A percentile compares a stretch with the other conserved stretches of the same genome.
phyloP scores from a whole-genome alignment of 176 grass and related monocot genomes.

The Oryza coarctata region DNA sequence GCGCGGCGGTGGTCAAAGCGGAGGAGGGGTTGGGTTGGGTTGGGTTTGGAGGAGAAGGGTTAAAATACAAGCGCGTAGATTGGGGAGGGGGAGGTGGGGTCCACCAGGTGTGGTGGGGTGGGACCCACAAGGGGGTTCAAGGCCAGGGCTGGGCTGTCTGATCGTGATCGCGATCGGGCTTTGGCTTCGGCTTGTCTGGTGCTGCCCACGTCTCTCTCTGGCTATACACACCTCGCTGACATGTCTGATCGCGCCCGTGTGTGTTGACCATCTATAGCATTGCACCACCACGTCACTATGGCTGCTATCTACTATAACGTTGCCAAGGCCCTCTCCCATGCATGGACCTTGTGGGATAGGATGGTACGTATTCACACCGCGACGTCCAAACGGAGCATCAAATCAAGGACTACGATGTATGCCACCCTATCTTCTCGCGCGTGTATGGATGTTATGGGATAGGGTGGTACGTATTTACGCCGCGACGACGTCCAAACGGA shows the following conservation, averaged over 20 bases:
- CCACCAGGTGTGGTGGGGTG: neutral
- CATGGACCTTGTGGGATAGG: no score
- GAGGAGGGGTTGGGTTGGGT: neutral
- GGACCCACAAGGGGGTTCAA: no score
- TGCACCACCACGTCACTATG: neutral
- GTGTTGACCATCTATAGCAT: constrained; percentile 27
- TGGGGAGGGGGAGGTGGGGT: constrained; percentile 25
- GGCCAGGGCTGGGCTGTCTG: neutral
- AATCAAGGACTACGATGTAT: no score
- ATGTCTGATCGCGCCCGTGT: constrained; percentile 32
- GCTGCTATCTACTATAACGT: neutral
- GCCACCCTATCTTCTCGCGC: no score
- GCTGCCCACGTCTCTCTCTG: constrained; percentile 43
- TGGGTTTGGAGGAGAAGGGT: constrained; percentile 8
- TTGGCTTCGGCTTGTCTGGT: constrained; percentile 29
- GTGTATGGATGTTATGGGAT: no score
- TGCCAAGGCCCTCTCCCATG: neutral
- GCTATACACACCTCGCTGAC: constrained; percentile 22
- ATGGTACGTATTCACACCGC: no score
- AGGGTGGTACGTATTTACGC: neutral
- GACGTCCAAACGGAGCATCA: no score
- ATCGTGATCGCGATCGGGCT: neutral
- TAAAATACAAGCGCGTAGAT: constrained; percentile 58
- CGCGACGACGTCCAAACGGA: neutral
- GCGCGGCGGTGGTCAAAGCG: constrained; percentile 36